These are phyloP conservation scores for Evernia prunastri DNA, from an alignment of 495 filamentous ascomycete species.

Conservation along the genomic window DNA sequence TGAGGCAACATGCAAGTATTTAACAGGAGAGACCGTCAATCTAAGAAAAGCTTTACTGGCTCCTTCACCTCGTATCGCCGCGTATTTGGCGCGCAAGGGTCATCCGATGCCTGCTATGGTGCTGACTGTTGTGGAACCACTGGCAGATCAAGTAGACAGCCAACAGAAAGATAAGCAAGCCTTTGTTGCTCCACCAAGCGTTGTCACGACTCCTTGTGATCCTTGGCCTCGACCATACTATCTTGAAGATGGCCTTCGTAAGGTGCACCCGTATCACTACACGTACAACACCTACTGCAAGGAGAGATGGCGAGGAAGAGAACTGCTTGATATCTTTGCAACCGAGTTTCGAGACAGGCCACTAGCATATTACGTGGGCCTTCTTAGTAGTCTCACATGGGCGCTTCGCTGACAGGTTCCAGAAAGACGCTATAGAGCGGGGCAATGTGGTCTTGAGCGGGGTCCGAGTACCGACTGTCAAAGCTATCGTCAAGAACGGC, in stretches of 20 bases:
- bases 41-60: conserved; percentile 39
- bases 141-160: conserved; percentile 25
- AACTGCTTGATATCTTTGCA: conserved; percentile 71
- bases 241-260: conserved; percentile 69
- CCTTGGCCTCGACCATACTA: conserved; percentile 62
- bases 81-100: conserved; percentile 52
- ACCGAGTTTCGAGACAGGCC: conserved; percentile 84
- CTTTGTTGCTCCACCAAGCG: conserved; percentile 41
- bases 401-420: conserved; percentile 20
- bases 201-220: conserved; percentile 56
- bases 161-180: conserved; percentile 15
- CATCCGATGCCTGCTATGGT: conserved; percentile 49
- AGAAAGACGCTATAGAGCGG: conserved; percentile 71
- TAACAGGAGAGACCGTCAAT: background rate
- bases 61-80: conserved; percentile 52
- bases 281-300: conserved; percentile 95
- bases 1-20: no score
- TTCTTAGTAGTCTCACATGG: background rate
- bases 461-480: conserved; percentile 48
- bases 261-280: conserved; percentile 82
- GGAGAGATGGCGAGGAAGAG: conserved; percentile 73
- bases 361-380: conserved; percentile 72
- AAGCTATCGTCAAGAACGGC: conserved; percentile 63
- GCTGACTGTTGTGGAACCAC: conserved; percentile 42
- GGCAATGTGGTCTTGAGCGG: conserved; percentile 72